phyloP scores from a whole-genome alignment of 2,329 filamentous ascomycete species.

The Mycosphaerella arachidis region DNA sequence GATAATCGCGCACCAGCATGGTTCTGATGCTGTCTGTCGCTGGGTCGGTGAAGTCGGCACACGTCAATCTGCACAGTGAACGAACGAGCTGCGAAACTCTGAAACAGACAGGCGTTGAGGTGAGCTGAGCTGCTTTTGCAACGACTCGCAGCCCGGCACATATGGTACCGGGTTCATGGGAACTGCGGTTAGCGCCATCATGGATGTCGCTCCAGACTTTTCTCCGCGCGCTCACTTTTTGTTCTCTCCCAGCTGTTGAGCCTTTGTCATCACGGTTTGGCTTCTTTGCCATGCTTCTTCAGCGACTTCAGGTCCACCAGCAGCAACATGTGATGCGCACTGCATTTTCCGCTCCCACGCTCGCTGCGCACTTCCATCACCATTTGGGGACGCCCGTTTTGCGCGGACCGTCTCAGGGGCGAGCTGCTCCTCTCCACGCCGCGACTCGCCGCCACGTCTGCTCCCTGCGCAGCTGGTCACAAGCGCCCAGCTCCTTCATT shows the following conservation, averaged over 20 bases:
- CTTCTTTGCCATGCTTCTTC: neutral
- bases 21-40: neutral
- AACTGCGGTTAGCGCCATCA: neutral
- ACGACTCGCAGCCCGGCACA: neutral
- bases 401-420: slow-evolving; percentile 4
- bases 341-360: neutral
- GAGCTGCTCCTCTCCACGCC: neutral
- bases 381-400: neutral
- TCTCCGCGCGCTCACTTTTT: neutral
- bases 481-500: neutral
- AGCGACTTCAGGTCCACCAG: neutral
- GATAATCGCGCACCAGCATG: neutral
- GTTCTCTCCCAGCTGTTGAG: neutral
- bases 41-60: neutral
- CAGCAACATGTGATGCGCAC: neutral
- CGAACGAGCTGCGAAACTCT: neutral
- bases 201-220: neutral
- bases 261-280: neutral
- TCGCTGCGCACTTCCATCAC: neutral
- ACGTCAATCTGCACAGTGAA: neutral
- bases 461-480: neutral
- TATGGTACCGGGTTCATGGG: neutral
- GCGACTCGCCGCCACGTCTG: slow-evolving; percentile 1
- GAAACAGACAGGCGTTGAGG: neutral
- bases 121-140: neutral